phyloP scores from a whole-genome alignment of 2,329 filamentous ascomycete species.

The Sclerotinia spermophila region DNA sequence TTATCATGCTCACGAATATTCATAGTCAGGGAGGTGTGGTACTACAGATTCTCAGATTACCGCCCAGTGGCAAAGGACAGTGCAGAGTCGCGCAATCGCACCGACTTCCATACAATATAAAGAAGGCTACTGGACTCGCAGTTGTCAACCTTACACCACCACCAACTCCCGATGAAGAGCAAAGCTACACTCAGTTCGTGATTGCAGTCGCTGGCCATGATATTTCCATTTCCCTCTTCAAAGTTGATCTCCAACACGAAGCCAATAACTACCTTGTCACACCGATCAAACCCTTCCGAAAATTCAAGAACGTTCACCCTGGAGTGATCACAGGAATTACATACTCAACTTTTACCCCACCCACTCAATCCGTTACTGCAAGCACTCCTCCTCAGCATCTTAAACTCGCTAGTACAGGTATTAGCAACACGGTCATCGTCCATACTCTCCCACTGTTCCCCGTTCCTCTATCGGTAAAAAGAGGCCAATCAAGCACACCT shows the following conservation, averaged over 20 bases:
- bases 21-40: conserved; percentile 56
- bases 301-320: conserved; percentile 53
- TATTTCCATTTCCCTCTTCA: conserved; percentile 72
- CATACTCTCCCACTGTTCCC: conserved; percentile 38
- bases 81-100: conserved; percentile 51
- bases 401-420: conserved; percentile 37
- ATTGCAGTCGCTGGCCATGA: conserved; percentile 79
- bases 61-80: conserved; percentile 33
- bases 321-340: conserved; percentile 56
- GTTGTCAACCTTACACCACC: conserved; percentile 63
- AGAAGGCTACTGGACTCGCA: conserved; percentile 74
- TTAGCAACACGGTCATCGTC: conserved; percentile 38
- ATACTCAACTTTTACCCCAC: conserved; percentile 46
- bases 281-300: conserved; percentile 51
- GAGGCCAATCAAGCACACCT: conserved; percentile 33
- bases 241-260: conserved; percentile 62
- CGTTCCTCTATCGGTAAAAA: conserved; percentile 33
- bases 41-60: conserved; percentile 51
- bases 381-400: conserved; percentile 33
- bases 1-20: conserved; percentile 56
- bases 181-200: conserved; percentile 69
- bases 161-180: conserved; percentile 45
- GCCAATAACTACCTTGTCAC: conserved; percentile 48
- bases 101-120: conserved; percentile 63
- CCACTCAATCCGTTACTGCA: conserved; percentile 30